Conservation (phyloP, 2,329 filamentous ascomycete genomes). For the Penicillium rolfsii region DNA sequence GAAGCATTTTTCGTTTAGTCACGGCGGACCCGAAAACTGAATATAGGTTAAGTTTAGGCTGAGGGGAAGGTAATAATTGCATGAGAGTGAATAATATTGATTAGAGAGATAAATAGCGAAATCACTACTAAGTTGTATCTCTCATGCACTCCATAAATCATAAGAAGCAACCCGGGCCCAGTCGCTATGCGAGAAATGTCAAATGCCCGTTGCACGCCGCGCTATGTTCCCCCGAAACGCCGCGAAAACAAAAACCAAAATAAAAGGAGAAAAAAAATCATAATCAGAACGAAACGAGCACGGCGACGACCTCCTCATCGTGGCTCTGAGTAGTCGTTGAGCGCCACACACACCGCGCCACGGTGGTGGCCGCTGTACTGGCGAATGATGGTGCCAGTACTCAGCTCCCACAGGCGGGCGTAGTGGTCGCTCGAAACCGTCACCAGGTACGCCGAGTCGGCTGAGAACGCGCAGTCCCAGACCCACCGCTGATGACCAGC, state of each 20-base stretch:
- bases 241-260: background rate
- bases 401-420: conserved; percentile 85
- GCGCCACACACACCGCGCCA: conserved; percentile 86
- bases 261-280: background rate
- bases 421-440: conserved; percentile 95
- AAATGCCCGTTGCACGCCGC: conserved; percentile 14
- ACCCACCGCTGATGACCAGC: conserved; percentile 94
- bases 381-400: conserved; percentile 83
- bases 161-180: background rate
- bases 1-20: background rate
- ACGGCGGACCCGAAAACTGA: background rate
- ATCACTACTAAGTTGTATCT: background rate
- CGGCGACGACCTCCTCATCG: conserved; percentile 31
- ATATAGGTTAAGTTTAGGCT: background rate
- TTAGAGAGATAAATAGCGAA: background rate
- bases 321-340: conserved; percentile 75
- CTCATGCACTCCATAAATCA: background rate
- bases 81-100: background rate
- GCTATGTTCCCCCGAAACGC: conserved; percentile 21
- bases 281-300: background rate
- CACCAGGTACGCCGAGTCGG: conserved; percentile 88
- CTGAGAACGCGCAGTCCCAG: conserved; percentile 95
- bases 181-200: background rate
- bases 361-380: conserved; percentile 96
- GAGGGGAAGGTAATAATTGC: background rate